phyloP scores from a whole-genome alignment of 306 rosid genomes.

The Abrus precatorius region DNA sequence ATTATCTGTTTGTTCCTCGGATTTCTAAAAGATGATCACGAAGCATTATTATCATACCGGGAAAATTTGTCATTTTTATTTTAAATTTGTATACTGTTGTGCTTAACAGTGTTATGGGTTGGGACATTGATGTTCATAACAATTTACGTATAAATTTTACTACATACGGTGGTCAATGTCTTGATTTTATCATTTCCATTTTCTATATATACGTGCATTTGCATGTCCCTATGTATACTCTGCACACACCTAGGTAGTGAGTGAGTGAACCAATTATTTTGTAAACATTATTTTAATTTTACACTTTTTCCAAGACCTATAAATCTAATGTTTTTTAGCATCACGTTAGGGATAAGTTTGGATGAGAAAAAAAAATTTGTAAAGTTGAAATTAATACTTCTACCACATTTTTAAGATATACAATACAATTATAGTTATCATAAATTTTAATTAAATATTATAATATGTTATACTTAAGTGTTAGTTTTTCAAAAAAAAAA shows the following conservation, averaged over 20 bases:
- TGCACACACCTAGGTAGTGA: slow-evolving; percentile 1
- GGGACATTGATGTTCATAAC: neutral
- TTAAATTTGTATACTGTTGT: neutral
- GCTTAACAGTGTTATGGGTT: slow-evolving; percentile 2
- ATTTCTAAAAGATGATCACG: slow-evolving; percentile 37
- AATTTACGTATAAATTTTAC: neutral
- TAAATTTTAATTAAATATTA: too few species aligned
- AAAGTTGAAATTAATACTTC: too few species aligned
- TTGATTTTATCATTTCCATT: slow-evolving; percentile 45
- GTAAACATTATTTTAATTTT: neutral
- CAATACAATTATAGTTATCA: too few species aligned
- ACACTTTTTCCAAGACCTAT: neutral
- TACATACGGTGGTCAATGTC: slow-evolving; percentile 40
- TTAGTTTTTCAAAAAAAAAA: too few species aligned
- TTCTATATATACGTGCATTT: slow-evolving; percentile 37
- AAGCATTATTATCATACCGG: slow-evolving; percentile 22
- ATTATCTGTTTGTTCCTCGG: slow-evolving; percentile 31
- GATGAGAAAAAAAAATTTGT: neutral
- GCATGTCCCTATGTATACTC: slow-evolving; percentile 16
- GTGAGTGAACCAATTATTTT: slow-evolving; percentile 7
- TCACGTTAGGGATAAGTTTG: neutral
- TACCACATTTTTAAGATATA: too few species aligned
- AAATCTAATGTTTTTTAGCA: neutral
- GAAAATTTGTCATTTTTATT: slow-evolving; percentile 19
- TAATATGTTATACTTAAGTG: too few species aligned